Evolutionary conservation across 306 rosid species (phyloP), one percentile per base, ranked within the genome.

Genomic region (Canavalia gladiata): DNA sequence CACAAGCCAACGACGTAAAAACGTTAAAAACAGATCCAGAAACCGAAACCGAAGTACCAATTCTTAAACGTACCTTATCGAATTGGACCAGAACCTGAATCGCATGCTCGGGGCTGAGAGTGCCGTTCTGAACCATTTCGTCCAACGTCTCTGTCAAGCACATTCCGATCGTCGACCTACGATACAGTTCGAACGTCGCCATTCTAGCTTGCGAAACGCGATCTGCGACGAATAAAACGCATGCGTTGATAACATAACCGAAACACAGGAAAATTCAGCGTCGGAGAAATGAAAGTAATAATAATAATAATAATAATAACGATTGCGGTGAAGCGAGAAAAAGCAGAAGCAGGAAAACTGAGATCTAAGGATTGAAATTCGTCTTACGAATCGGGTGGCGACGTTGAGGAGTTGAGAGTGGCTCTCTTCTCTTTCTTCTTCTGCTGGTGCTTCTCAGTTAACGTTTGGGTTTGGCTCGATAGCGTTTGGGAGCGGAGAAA

Each of bases 71-170:
- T 52, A 95, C 99, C 98, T 93, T 93, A 70, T 95, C 99, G 82
- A 95, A 95, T 91, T 91, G 99, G 9, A 93, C 93, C 13, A 93
- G 98, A 85, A 95, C 95, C 88, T 95, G 92, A 83, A 95, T 90
- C n/a, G 99, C 99, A 57, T 89, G 90, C 82, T 95, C 98, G 2
- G 98, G 99, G 83, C 87, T 89, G 74, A 91, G 97, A 59, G 98
- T 91, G 30, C 97, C 95, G 35, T 33, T 90, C 85, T 77, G 90
- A 83, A 95, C 99, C 99, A 95, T 93, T 86, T 90, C 98, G 35
- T 93, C 99, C 91, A 93, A 83, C 77, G 97, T 91, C 84, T 95
- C 97, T 4, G 95, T 93, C 56, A 93, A 83, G 73, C 97, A 92
- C 91, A 91, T 90, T 84, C 97, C 97, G 81, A 92, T 91, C 82